Evolutionary conservation across 306 rosid genomes (phyloP), one percentile per base, ranked within the genome.

Genomic region (Pachyrhizus erosus): DNA sequence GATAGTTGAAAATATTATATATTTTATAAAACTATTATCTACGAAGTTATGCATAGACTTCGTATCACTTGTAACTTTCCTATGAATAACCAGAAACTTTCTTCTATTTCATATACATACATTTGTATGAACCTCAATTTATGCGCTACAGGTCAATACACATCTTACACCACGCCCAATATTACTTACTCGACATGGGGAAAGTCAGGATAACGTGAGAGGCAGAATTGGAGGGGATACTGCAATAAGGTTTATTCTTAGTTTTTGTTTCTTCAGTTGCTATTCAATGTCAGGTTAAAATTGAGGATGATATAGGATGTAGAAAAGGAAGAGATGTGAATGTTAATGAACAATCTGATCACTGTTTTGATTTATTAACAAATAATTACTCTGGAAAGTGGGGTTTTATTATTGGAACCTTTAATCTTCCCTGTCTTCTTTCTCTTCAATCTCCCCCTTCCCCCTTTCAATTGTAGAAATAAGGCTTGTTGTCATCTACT

Each of bases 111-210:
- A 29, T 77, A 27, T 84, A 74, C 52, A 51, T 60, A 21, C 76
- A 52, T 83, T 40, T 81, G 26, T 21, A 17, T 78, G 76, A 66
- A 73, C 26, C 54, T 70, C 48, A 70, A 69, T 67, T 66, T 82
- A 73, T 77, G 27, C 43, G 54, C 72, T 80, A 78, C 79, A 96
- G 99, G 99, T 96, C 76, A 96, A 96, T 85, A 96, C 98, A 14
- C 99, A 96, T 87, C 98, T 93, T 79, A 96, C 98, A 0, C 99
- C 99, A 9, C 98, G 99, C 61, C 99, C 99, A 73, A 96, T 96
- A 82, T 88, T 96, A 79, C 99, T 96, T 76, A 96, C 99, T 52
- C 90, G 98, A 80, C 99, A 96, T 80, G 99, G 99, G 71, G 99
- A 96, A 87, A 96, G 99, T 87, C 92, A 33, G 89, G 99, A 96